These are phyloP conservation scores for Geotrichum histeridarum DNA, from an alignment of 1,139 yeast species.

Conservation along the genomic window DNA sequence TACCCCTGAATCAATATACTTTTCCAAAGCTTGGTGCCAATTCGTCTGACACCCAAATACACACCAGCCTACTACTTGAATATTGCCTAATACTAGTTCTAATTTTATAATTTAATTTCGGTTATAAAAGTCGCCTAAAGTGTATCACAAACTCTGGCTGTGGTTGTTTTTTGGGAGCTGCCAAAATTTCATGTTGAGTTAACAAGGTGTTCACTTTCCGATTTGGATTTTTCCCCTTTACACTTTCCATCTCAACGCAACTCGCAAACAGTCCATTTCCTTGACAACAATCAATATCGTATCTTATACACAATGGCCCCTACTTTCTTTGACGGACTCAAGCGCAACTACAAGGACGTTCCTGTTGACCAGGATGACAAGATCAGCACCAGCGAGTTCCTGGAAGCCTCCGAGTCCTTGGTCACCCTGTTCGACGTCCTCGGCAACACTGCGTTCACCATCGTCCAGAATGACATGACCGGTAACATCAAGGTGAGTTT, in stretches of 20 bases:
- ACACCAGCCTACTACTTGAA: too few species aligned
- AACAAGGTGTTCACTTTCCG: background rate
- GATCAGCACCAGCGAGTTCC: constrained; percentile 66
- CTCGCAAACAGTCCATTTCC: background rate
- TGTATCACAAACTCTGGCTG: too few species aligned
- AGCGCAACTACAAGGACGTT: constrained; percentile 70
- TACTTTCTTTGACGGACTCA: constrained; percentile 74
- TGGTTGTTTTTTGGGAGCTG: too few species aligned
- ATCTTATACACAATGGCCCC: constrained; percentile 10
- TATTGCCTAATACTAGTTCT: too few species aligned
- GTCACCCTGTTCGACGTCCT: constrained; percentile 77
- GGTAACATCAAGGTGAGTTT: constrained; percentile 58
- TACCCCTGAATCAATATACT: too few species aligned
- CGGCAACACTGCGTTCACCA: constrained; percentile 79
- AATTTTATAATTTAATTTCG: too few species aligned
- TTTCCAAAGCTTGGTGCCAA: too few species aligned
- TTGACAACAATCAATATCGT: background rate
- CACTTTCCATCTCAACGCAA: background rate
- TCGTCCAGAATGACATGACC: constrained; percentile 82
- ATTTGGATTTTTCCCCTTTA: background rate
- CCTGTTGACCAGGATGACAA: constrained; percentile 49
- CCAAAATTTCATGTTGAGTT: background rate
- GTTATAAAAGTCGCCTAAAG: too few species aligned
- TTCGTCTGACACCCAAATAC: too few species aligned
- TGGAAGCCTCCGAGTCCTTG: constrained; percentile 79